These are phyloP conservation scores for Viola pubescens DNA, from an alignment of 441 rosid species.

Conservation along the genomic window DNA sequence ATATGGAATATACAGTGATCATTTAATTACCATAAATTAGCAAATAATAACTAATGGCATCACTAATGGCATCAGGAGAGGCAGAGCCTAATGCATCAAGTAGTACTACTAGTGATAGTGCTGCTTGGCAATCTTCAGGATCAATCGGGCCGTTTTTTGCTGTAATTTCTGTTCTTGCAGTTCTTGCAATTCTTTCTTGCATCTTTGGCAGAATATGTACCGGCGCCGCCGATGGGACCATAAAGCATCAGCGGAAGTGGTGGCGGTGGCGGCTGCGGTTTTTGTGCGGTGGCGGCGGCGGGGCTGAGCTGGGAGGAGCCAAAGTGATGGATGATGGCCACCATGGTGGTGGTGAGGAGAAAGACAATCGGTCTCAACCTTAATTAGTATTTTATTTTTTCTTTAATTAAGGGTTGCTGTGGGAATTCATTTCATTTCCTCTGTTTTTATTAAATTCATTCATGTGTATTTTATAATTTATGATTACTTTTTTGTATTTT, in stretches of 20 bases:
- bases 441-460: too few relatives aligned
- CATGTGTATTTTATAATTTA: too few relatives aligned
- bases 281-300: constrained; percentile 25
- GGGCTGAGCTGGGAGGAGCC: constrained; percentile 46
- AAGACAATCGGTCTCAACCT: not conserved
- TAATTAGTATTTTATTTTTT: too few relatives aligned
- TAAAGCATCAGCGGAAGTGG: constrained; percentile 32
- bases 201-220: constrained; percentile 43
- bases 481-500: too few relatives aligned
- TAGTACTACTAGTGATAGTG: not conserved
- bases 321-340: constrained; percentile 27
- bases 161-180: constrained; percentile 43
- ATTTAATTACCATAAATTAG: too few relatives aligned
- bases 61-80: too few relatives aligned
- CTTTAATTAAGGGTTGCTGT: too few relatives aligned
- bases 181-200: constrained; percentile 57
- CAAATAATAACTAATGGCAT: not conserved
- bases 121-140: constrained; percentile 17
- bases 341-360: constrained; percentile 4
- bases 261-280: constrained; percentile 33
- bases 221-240: constrained; percentile 19
- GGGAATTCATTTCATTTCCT: too few relatives aligned
- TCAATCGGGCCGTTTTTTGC: constrained; percentile 67
- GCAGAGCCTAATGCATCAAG: too few relatives aligned
- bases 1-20: too few relatives aligned